Conservation (phyloP, 2,329 filamentous ascomycete genomes). For the Xylaria sp. region DNA sequence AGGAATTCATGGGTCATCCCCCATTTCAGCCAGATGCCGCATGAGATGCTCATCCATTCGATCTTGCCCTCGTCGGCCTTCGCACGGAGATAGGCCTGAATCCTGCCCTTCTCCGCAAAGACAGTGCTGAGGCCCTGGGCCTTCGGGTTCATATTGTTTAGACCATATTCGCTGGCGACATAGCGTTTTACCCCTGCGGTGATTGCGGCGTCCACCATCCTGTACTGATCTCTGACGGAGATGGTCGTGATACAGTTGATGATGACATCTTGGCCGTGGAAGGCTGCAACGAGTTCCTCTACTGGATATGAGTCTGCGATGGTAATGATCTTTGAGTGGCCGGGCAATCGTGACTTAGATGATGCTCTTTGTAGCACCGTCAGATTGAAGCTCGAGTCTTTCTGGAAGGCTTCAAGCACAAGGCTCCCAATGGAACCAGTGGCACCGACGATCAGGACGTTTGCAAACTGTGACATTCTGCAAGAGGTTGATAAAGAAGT, state of each 20-base stretch:
- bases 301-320: conserved; percentile 48
- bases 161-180: conserved; percentile 64
- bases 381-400: conserved; percentile 45
- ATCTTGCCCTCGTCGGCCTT: conserved; percentile 44
- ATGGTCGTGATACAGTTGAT: conserved; percentile 57
- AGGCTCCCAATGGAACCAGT: conserved; percentile 48
- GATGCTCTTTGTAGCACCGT: conserved; percentile 47
- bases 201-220: conserved; percentile 65
- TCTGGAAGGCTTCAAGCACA: conserved; percentile 45
- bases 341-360: conserved; percentile 43
- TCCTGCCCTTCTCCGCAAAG: conserved; percentile 47
- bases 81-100: conserved; percentile 46
- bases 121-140: conserved; percentile 44
- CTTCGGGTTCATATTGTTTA: conserved; percentile 50
- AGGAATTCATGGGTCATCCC: conserved; percentile 45
- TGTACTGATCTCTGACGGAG: conserved; percentile 56
- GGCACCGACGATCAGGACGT: conserved; percentile 49
- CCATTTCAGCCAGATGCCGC: conserved; percentile 50
- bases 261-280: conserved; percentile 45
- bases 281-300: conserved; percentile 42
- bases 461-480: conserved; percentile 42
- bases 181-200: conserved; percentile 66
- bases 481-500: background rate
- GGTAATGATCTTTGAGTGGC: conserved; percentile 40
- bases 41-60: conserved; percentile 49